phyloP scores from a whole-genome alignment of 1,284 basidiomycete genomes.

The Vanrija sp. region DNA sequence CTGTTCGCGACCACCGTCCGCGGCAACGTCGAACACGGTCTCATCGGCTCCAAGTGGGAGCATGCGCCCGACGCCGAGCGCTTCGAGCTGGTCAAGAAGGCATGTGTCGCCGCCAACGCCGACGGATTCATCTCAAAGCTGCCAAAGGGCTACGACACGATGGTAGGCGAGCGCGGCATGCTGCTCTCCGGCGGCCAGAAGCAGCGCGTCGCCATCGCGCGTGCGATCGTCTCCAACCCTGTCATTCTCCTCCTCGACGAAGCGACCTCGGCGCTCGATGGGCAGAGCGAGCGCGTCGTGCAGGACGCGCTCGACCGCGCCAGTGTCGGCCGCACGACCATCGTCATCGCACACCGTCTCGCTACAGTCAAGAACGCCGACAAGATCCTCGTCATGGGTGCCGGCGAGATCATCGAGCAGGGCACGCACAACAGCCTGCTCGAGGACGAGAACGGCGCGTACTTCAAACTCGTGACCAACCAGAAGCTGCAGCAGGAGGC shows the following conservation, averaged over 20 bases:
- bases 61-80: constrained; percentile 70
- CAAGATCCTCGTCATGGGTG: constrained; percentile 83
- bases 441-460: constrained; percentile 56
- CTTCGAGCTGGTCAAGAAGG: constrained; percentile 75
- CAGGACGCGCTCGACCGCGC: constrained; percentile 94
- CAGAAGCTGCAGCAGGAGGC: constrained; percentile 34
- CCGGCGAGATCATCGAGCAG: constrained; percentile 73
- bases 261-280: constrained; percentile 86
- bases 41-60: constrained; percentile 70
- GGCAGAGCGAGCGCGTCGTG: constrained; percentile 83
- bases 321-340: constrained; percentile 56
- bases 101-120: constrained; percentile 85
- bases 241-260: constrained; percentile 45
- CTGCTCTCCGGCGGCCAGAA: constrained; percentile 90
- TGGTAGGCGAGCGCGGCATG: constrained; percentile 91
- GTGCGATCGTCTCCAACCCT: constrained; percentile 89
- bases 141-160: constrained; percentile 80
- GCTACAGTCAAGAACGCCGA: constrained; percentile 53
- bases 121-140: constrained; percentile 82
- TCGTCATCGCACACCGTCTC: constrained; percentile 53
- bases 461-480: constrained; percentile 37
- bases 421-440: constrained; percentile 79
- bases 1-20: constrained; percentile 76
- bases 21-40: constrained; percentile 81
- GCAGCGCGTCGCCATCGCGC: constrained; percentile 84